Percentiles rank a stretch among this genome's conserved stretches.
Evolutionary conservation across 2,329 filamentous ascomycete genomes (phyloP).

Genomic region (Dactylonectria macrodidyma): DNA sequence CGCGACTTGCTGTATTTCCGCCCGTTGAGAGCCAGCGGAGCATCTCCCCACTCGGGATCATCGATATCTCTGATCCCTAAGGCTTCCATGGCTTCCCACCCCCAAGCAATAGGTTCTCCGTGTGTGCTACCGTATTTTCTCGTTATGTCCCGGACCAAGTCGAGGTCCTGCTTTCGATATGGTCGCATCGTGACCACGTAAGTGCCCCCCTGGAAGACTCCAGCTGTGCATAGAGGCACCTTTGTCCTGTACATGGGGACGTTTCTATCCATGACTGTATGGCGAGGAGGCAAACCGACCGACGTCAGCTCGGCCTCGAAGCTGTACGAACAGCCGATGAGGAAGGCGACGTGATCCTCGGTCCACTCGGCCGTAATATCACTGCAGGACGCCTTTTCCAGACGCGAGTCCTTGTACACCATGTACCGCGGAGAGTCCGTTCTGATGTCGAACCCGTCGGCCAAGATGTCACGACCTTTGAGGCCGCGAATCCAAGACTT

Average conservation of each 20-base stretch:
- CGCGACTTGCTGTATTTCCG: slow-evolving; percentile 50
- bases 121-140: slow-evolving; percentile 70
- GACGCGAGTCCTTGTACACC: slow-evolving; percentile 66
- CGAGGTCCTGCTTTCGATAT: slow-evolving; percentile 65
- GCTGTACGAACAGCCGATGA: slow-evolving; percentile 76
- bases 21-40: slow-evolving; percentile 57
- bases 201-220: slow-evolving; percentile 68
- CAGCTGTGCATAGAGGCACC: slow-evolving; percentile 69
- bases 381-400: slow-evolving; percentile 54
- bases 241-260: slow-evolving; percentile 75
- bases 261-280: slow-evolving; percentile 63
- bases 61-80: slow-evolving; percentile 70
- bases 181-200: slow-evolving; percentile 77
- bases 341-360: slow-evolving; percentile 71
- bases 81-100: slow-evolving; percentile 67
- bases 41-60: slow-evolving; percentile 71
- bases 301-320: slow-evolving; percentile 71
- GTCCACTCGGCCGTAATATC: slow-evolving; percentile 69
- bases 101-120: slow-evolving; percentile 76
- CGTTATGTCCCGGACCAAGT: slow-evolving; percentile 68
- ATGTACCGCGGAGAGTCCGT: slow-evolving; percentile 72
- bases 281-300: slow-evolving; percentile 66
- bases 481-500: slow-evolving; percentile 49
- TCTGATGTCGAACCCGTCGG: slow-evolving; percentile 67
- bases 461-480: slow-evolving; percentile 45